A percentile compares a stretch with the other conserved stretches of the same genome.
Evolutionary conservation across 352 stramenopile species (phyloP).

Genomic region (Phytophthora melonis): DNA sequence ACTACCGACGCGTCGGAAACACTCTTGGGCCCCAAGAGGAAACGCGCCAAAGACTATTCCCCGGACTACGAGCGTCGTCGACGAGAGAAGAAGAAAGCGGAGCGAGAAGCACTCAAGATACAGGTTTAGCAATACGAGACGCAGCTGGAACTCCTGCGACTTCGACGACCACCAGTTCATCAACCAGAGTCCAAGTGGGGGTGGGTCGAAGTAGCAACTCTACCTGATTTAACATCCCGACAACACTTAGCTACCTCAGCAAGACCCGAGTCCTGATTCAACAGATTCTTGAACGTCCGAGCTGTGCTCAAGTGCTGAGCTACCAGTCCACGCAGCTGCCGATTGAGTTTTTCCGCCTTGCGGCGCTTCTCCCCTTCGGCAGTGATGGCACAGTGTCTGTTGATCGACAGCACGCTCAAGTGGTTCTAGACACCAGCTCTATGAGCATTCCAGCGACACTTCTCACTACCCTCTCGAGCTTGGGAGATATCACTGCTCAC

Average conservation of each 20-base stretch:
- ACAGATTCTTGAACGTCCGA: background rate
- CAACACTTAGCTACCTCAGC: constrained; percentile 6
- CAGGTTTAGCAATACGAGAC: constrained; percentile 13
- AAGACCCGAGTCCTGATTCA: constrained; percentile 5
- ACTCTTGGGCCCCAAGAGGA: too few species aligned
- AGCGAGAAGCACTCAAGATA: constrained; percentile 6
- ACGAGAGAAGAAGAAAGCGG: constrained; percentile 19
- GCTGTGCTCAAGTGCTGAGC: constrained; percentile 11
- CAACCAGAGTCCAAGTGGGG: constrained; percentile 15
- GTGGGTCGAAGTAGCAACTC: constrained; percentile 2
- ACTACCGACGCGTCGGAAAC: background rate
- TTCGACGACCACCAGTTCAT: background rate
- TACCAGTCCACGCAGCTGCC: constrained; percentile 14
- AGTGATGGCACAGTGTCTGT: background rate
- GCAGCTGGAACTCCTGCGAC: constrained; percentile 11
- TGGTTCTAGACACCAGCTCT: too few species aligned
- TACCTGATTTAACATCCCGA: background rate
- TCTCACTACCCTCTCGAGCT: background rate
- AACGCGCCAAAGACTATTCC: background rate
- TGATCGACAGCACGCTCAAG: too few species aligned
- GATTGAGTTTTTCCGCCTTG: constrained; percentile 26
- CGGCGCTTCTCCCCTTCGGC: constrained; percentile 24
- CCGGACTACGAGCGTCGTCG: constrained; percentile 13
- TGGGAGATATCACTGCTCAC: constrained; percentile 7
- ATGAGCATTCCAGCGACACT: too few species aligned